Evolutionary conservation across 2,329 filamentous ascomycete species (phyloP), one percentile per base, ranked within the genome.

Genomic region (Pseudogymnoascus sp.): DNA sequence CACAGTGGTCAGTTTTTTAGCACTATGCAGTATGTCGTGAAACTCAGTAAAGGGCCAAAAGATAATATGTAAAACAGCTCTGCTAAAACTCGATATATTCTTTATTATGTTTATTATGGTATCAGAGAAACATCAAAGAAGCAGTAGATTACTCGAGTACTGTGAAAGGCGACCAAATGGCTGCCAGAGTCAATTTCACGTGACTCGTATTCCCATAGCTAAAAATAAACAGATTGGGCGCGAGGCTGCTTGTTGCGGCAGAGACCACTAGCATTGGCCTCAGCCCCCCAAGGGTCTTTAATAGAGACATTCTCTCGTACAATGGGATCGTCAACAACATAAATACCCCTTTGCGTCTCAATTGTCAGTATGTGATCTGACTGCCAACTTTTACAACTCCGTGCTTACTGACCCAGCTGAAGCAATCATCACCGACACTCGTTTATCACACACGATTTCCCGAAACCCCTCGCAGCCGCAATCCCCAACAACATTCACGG

Each of bases 241-340:
- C 48, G 48, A 55, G 48, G 48, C 48, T 55, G 48, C 29, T 55
- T 55, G 48, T 55, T 55, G 10, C 48, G 48, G 48, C 15, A 55
- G 48, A 55, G 48, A 55, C 48, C 48, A 55, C 48, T 55, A 55
- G 48, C 48, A 55, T 55, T 35, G 29, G 29, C 48, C 48, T 55
- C 48, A 55, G 48, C 48, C 48, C 48, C 48, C 29, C 48, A n/a
- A 21, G 48, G 48, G 29, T 33, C 48, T 55, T 55, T 55, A 21
- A 21, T 21, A 9, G 9, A 55, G 48, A 55, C 15, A 33, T 55
- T 55, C 15, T 55, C 29, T 55, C 29, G 9, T 55, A 15, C 29
- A 55, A 55, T 35, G 29, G 18, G 48, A 55, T 33, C 29, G 27
- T 18, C 48, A 55, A 33, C 48, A 55, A 55, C 29, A 55, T 55